phyloP scores from a whole-genome alignment of 805 yeast species.

The Danielozyma ontarioensis region DNA sequence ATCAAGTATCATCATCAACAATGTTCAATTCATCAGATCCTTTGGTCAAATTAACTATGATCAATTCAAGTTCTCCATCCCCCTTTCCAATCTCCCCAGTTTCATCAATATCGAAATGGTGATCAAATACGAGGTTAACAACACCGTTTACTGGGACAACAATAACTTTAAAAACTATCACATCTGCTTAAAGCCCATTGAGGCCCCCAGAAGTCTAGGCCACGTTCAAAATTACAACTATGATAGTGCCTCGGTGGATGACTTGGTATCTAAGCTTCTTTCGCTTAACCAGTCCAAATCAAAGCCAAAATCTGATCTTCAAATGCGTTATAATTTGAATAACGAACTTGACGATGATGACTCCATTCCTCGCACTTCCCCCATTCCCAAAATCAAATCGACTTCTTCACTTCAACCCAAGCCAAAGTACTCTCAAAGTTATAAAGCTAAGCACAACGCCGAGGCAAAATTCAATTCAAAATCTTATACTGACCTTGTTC shows the following conservation, averaged over 20 bases:
- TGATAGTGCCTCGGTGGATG: constrained; percentile 3
- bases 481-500: constrained; percentile 29
- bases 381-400: constrained; percentile 12
- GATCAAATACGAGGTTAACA: constrained; percentile 25
- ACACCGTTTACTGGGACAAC: constrained; percentile 34
- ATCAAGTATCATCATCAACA: constrained; percentile 22
- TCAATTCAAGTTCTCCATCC: constrained; percentile 48
- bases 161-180: constrained; percentile 30
- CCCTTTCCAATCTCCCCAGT: constrained; percentile 29
- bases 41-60: constrained; percentile 27
- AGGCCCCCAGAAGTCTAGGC: constrained; percentile 1
- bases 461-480: constrained; percentile 17
- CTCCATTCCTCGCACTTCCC: not conserved
- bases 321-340: constrained; percentile 3
- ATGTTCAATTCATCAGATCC: constrained; percentile 11
- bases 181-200: constrained; percentile 24
- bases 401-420: constrained; percentile 14
- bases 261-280: constrained; percentile 3
- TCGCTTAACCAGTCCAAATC: constrained; percentile 1
- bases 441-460: constrained; percentile 10
- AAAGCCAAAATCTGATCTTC: constrained; percentile 4
- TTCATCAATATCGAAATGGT: constrained; percentile 30
- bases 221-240: constrained; percentile 3
- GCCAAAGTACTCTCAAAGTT: constrained; percentile 25
- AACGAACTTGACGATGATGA: constrained; percentile 6